Evolutionary conservation across 257 asterid genomes (phyloP).

Genomic region (Apocynum venetum): DNA sequence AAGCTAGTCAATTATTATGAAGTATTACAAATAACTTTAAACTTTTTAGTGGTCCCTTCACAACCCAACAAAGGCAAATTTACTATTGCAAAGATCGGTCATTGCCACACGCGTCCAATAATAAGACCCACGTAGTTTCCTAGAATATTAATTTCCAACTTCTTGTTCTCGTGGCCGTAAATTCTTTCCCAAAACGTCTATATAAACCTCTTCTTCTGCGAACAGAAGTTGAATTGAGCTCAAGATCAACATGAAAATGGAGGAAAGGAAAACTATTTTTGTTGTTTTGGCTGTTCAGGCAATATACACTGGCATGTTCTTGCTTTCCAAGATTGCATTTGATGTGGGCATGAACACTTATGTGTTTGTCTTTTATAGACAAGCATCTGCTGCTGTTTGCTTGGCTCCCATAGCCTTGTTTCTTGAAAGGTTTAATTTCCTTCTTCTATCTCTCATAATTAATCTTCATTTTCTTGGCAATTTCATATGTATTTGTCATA

Average conservation of each 20-base stretch:
- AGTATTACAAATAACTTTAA: too few relatives aligned
- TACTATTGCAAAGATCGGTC: neutral
- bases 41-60: too few relatives aligned
- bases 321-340: constrained; percentile 75
- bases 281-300: constrained; percentile 47
- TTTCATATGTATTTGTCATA: too few relatives aligned
- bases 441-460: neutral
- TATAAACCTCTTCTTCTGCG: neutral
- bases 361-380: constrained; percentile 81
- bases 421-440: constrained; percentile 41
- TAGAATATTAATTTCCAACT: neutral
- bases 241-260: constrained; percentile 20
- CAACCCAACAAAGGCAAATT: too few relatives aligned
- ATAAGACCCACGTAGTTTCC: neutral
- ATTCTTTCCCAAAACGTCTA: neutral
- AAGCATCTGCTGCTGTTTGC: constrained; percentile 73
- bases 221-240: too few relatives aligned
- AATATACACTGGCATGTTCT: constrained; percentile 69
- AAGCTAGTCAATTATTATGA: too few relatives aligned
- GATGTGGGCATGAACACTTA: constrained; percentile 79
- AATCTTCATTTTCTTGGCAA: neutral
- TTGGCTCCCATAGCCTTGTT: constrained; percentile 62
- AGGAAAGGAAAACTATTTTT: constrained; percentile 31
- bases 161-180: neutral
- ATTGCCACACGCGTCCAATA: constrained; percentile 8